A percentile compares a stretch with the other conserved stretches of the same genome.
phyloP scores from a whole-genome alignment of 495 filamentous ascomycete genomes.

The Tuber brumale region DNA sequence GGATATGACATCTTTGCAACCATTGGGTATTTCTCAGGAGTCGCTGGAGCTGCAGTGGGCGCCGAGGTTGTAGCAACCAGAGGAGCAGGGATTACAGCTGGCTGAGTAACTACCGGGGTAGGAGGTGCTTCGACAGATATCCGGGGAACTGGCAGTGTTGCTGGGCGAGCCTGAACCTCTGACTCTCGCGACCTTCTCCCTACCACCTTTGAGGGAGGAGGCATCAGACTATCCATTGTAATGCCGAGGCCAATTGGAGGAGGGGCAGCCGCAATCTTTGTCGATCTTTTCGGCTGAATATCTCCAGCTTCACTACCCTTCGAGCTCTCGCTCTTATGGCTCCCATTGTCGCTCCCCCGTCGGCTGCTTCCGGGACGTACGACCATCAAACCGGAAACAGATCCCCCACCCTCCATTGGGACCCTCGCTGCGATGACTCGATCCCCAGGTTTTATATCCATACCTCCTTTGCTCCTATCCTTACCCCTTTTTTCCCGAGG shows the following conservation, averaged over 20 bases:
- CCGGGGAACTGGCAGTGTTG: conserved; percentile 15
- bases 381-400: conserved; percentile 25
- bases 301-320: conserved; percentile 20
- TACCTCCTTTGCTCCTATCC: conserved; percentile 5
- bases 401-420: conserved; percentile 23
- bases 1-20: conserved; percentile 32
- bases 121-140: conserved; percentile 19
- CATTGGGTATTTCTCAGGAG: conserved; percentile 16
- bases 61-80: not conserved
- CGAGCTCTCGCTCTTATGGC: conserved; percentile 30
- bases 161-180: conserved; percentile 10
- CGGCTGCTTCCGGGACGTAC: conserved; percentile 25
- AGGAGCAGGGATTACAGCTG: not conserved
- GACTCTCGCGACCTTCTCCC: conserved; percentile 12
- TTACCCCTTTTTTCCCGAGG: conserved; percentile 18
- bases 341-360: conserved; percentile 27
- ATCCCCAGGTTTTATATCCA: conserved; percentile 15
- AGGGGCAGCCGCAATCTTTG: conserved; percentile 15
- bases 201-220: conserved; percentile 22
- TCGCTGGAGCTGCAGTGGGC: not conserved
- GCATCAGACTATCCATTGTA: conserved; percentile 19
- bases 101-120: conserved; percentile 11
- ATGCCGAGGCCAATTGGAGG: conserved; percentile 26
- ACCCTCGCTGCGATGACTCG: conserved; percentile 17
- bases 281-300: conserved; percentile 11